A percentile compares a stretch with the other conserved stretches of the same genome.
phyloP scores from a whole-genome alignment of 2,329 filamentous ascomycete species.

The Nemania sp. region DNA sequence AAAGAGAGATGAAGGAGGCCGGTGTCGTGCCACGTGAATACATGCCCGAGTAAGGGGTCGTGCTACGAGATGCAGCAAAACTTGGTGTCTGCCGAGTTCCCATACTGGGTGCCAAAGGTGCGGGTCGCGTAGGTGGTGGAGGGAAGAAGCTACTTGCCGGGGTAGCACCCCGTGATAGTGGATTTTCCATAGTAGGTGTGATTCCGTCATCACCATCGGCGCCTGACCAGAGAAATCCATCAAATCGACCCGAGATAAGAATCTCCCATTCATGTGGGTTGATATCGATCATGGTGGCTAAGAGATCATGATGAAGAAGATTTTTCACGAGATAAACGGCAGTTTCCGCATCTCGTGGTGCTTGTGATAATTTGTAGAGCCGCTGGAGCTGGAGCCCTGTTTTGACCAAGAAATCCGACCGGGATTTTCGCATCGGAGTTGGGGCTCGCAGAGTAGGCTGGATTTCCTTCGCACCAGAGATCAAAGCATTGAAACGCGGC shows the following conservation, averaged over 20 bases:
- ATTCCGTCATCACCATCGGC: conserved; percentile 64
- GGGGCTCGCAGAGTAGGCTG: conserved; percentile 64
- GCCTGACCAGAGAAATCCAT: conserved; percentile 93
- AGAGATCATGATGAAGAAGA: conserved; percentile 77
- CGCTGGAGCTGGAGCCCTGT: conserved; percentile 80
- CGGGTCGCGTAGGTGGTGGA: conserved; percentile 44
- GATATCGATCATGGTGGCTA: conserved; percentile 85
- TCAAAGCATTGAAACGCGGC: conserved; percentile 79
- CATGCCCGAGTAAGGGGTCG: conserved; percentile 52
- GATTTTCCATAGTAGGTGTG: conserved; percentile 46
- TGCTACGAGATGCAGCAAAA: conserved; percentile 48
- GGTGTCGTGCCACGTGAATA: conserved; percentile 60
- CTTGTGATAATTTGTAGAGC: conserved; percentile 73
- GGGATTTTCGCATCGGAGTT: conserved; percentile 66
- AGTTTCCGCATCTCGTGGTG: conserved; percentile 82
- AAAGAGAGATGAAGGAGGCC: conserved; percentile 51
- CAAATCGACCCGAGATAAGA: conserved; percentile 87
- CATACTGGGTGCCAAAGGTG: conserved; percentile 46
- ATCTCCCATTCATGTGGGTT: conserved; percentile 97
- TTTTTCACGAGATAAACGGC: conserved; percentile 86
- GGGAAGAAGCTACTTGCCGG: conserved; percentile 55
- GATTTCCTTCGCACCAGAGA: conserved; percentile 64
- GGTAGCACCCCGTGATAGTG: conserved; percentile 55
- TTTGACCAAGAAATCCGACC: conserved; percentile 74
- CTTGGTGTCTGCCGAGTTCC: conserved; percentile 47